Evolutionary conservation across 345 rosid species (phyloP), one percentile per base, ranked within the genome.

Genomic region (Brassica cretica): DNA sequence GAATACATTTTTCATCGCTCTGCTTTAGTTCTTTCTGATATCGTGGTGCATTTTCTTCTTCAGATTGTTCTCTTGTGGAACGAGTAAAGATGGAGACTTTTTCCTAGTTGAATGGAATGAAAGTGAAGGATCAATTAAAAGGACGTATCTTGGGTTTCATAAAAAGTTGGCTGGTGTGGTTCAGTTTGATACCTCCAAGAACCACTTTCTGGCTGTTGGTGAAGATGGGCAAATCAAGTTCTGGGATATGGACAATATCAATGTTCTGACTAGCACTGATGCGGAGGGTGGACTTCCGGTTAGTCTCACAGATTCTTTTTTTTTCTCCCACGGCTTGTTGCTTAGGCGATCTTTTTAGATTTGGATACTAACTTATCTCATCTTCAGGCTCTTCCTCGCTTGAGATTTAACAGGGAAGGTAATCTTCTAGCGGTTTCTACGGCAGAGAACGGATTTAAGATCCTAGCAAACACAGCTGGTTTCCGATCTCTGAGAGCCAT

Each of bases 281-380:
- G 98, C 94, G 14, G 96, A 86, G 53, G 98, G 96, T 79, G 98
- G 98, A 84, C 86, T 92, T 18, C 89, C 85, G 78, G 98, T 94
- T 62, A 89, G 97, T 84, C 41, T 25, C 49, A n/a, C 19, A 65
- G 18, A 72, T 72, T 5, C 11, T 16, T 64, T 59, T 72, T 16
- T 8, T 39, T 56, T 11, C 56, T 53, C 74, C n/a, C 59, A 65
- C 68, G 72, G 41, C 78, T 77, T 61, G 56, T 77, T 32, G 21
- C 62, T 1, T 51, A 27, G 62, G 14, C 25, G 1, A 39, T 46
- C 6, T 71, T 55, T 71, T 39, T 25, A 72, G 51, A 12, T 78
- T 71, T 66, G 16, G 8, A 78, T 66, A 27, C 63, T 72, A 49
- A 66, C 77, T 66, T 66, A 33, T 74, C 51, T 51, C 62, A 58